Evolutionary conservation across 2,329 filamentous ascomycete species (phyloP).

Genomic region (Didymella pomorum): DNA sequence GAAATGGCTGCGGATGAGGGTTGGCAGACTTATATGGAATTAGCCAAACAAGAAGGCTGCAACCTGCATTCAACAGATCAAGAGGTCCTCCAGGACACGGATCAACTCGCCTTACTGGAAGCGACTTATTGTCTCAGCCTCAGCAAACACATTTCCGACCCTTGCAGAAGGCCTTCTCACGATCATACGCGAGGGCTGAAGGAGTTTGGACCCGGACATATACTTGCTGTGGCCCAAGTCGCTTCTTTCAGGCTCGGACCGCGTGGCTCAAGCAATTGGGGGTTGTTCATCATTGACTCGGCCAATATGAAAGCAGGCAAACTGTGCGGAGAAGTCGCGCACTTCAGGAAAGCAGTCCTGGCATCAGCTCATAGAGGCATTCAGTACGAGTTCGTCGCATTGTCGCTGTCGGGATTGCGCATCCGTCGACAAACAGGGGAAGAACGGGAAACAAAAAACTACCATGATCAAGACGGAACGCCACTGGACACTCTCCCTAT

Average conservation of each 20-base stretch:
- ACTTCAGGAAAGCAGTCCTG: not conserved
- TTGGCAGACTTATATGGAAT: not conserved
- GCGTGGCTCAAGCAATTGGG: not conserved
- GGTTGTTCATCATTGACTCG: not conserved
- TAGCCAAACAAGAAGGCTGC: not conserved
- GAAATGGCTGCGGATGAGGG: not conserved
- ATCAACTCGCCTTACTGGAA: not conserved
- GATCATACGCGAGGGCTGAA: not conserved
- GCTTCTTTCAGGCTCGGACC: not conserved
- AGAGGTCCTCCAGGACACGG: not conserved
- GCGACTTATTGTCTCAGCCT: not conserved
- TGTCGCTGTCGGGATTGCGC: not conserved
- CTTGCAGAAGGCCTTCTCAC: not conserved
- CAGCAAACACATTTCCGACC: not conserved
- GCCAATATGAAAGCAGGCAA: not conserved
- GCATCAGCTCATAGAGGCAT: not conserved
- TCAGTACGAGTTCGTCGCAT: slow-evolving; percentile 1
- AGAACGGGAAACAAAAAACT: not conserved
- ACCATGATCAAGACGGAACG: not conserved
- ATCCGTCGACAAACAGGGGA: not conserved
- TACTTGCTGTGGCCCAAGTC: not conserved
- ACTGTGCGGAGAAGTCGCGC: not conserved
- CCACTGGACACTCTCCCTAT: not conserved
- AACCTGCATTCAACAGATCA: not conserved
- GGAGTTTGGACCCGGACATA: not conserved